A percentile compares a stretch with the other conserved stretches of the same genome.
phyloP scores from a whole-genome alignment of 1,284 basidiomycete species.

The Ceratobasidium sp. region DNA sequence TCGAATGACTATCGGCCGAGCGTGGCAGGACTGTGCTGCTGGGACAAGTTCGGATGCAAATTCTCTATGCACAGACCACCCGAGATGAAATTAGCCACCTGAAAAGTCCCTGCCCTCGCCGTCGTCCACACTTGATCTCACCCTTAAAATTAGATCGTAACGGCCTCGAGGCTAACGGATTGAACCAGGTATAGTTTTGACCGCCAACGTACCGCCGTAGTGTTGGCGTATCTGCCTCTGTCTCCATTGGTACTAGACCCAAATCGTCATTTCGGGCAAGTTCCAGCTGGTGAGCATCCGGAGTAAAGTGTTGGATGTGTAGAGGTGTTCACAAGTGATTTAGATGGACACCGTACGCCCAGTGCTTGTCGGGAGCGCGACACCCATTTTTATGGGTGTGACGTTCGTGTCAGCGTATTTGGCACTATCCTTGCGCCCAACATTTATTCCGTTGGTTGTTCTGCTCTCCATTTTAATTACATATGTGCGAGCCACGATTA shows the following conservation, averaged over 20 bases:
- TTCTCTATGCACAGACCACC: background rate
- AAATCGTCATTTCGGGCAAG: no score
- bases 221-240: no score
- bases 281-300: background rate
- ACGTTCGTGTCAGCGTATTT: slow-evolving; percentile 19
- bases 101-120: slow-evolving; percentile 4
- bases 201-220: no score
- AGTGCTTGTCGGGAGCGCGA: slow-evolving; percentile 7
- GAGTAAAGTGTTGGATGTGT: background rate
- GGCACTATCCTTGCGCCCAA: slow-evolving; percentile 38
- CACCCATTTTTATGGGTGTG: slow-evolving; percentile 19
- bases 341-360: slow-evolving; percentile 14
- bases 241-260: no score
- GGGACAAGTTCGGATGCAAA: background rate
- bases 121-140: background rate
- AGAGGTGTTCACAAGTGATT: background rate
- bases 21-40: no score
- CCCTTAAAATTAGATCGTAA: background rate
- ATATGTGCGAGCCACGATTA: slow-evolving; percentile 8
- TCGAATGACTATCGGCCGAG: no score
- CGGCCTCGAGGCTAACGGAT: background rate
- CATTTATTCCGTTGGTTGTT: slow-evolving; percentile 37
- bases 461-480: slow-evolving; percentile 31
- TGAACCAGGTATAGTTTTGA: background rate
- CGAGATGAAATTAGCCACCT: background rate